phyloP scores from a whole-genome alignment of 371 early-diverging fungal genomes.

The Mortierella sp. region DNA sequence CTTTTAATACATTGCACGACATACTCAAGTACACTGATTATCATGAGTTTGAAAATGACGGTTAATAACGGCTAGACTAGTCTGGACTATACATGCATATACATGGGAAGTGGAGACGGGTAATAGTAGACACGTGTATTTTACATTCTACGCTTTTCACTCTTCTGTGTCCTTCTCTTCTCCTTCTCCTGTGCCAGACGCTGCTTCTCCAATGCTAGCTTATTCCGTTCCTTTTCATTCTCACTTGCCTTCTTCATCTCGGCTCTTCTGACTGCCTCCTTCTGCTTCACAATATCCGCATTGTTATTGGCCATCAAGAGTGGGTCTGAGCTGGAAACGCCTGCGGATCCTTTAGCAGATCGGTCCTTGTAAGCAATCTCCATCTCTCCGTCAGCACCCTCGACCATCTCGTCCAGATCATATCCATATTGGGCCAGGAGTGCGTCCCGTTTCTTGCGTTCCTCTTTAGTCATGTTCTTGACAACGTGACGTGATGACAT shows the following conservation, averaged over 20 bases:
- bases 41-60: too few relatives aligned
- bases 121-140: too few relatives aligned
- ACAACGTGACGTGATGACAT: constrained; percentile 53
- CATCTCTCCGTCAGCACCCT: constrained; percentile 47
- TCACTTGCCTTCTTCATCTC: constrained; percentile 66
- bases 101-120: too few relatives aligned
- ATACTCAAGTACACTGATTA: too few relatives aligned
- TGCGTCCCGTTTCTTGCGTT: constrained; percentile 63
- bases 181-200: constrained; percentile 63
- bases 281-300: constrained; percentile 61
- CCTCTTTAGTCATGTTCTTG: constrained; percentile 60
- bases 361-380: constrained; percentile 53
- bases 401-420: constrained; percentile 58
- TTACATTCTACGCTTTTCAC: constrained; percentile 66
- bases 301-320: constrained; percentile 63
- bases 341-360: constrained; percentile 16
- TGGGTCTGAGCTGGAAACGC: constrained; percentile 44
- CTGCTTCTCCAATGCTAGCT: constrained; percentile 63
- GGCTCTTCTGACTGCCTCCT: constrained; percentile 61
- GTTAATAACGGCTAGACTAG: too few relatives aligned
- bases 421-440: constrained; percentile 67
- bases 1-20: too few relatives aligned
- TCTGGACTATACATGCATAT: too few relatives aligned
- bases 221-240: constrained; percentile 66
- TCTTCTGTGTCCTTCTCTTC: constrained; percentile 62